Evolutionary conservation across 2,329 filamentous ascomycete genomes (phyloP).

Genomic region (Xylaria arbuscula): DNA sequence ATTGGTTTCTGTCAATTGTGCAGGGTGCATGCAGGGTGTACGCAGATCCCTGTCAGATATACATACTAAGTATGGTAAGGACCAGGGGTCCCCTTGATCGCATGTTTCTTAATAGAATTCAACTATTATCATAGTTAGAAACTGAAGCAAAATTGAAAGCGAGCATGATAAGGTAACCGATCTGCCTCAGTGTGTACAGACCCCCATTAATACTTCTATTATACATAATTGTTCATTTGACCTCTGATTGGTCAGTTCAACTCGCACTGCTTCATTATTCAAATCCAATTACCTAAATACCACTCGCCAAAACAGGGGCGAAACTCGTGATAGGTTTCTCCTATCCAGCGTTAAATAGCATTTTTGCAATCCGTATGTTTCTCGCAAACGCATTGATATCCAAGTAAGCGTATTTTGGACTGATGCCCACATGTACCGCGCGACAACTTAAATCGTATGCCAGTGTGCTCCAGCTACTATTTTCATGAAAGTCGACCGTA

Average conservation of each 20-base stretch:
- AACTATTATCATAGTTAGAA: neutral
- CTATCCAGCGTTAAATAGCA: neutral
- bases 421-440: conserved; percentile 4
- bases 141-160: conserved; percentile 4
- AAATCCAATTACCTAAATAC: conserved; percentile 1
- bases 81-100: neutral
- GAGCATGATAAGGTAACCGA: neutral
- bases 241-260: conserved; percentile 2
- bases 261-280: neutral
- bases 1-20: too few species aligned
- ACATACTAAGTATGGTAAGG: too few species aligned
- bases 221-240: conserved; percentile 3
- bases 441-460: conserved; percentile 5
- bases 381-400: conserved; percentile 3
- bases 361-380: conserved; percentile 1
- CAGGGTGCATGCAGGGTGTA: too few species aligned
- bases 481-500: neutral
- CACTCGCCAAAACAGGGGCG: too few species aligned
- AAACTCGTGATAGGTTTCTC: neutral
- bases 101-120: neutral
- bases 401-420: conserved; percentile 1
- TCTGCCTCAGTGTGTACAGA: conserved; percentile 1
- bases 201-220: neutral
- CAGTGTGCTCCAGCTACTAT: conserved; percentile 5
- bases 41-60: too few species aligned